These are phyloP conservation scores for Rhexocercosporidium sp. DNA, from an alignment of 2,329 filamentous ascomycete genomes.

Conservation along the genomic window DNA sequence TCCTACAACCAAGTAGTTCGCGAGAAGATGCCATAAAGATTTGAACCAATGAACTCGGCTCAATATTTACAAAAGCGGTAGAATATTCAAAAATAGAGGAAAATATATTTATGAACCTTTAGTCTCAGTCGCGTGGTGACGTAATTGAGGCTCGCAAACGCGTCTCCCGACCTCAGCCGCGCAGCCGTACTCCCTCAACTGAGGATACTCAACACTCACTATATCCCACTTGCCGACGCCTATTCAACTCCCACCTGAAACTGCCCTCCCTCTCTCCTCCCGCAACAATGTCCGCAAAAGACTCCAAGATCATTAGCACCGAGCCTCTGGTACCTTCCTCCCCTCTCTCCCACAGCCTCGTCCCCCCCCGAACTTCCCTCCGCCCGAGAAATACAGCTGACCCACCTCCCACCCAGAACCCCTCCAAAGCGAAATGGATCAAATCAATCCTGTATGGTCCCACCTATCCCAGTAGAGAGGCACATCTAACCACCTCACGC, in stretches of 20 bases:
- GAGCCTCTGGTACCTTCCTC: slow-evolving; percentile 49
- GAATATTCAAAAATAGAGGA: too few species aligned
- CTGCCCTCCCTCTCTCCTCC: neutral
- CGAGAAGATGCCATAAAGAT: too few species aligned
- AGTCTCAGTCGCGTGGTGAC: slow-evolving; percentile 8
- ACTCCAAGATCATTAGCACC: slow-evolving; percentile 51
- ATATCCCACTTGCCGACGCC: neutral
- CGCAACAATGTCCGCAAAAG: slow-evolving; percentile 48
- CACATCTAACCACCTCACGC: neutral
- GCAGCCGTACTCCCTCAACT: neutral
- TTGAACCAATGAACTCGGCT: too few species aligned
- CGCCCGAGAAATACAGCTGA: neutral
- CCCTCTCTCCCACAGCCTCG: neutral
- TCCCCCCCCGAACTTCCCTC: neutral
- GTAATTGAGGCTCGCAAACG: slow-evolving; percentile 9
- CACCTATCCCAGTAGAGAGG: neutral
- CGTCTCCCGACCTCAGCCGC: neutral
- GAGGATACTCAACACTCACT: neutral
- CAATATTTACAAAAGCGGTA: too few species aligned
- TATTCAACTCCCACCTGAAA: neutral
- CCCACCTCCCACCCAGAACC: neutral
- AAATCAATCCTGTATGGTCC: slow-evolving; percentile 34
- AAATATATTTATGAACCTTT: too few species aligned
- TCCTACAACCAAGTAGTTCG: too few species aligned
- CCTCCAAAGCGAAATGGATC: slow-evolving; percentile 11